Base-by-base conservation (phyloP, 805 yeast genomes). In the Wickerhamiella qilinensis region DNA sequence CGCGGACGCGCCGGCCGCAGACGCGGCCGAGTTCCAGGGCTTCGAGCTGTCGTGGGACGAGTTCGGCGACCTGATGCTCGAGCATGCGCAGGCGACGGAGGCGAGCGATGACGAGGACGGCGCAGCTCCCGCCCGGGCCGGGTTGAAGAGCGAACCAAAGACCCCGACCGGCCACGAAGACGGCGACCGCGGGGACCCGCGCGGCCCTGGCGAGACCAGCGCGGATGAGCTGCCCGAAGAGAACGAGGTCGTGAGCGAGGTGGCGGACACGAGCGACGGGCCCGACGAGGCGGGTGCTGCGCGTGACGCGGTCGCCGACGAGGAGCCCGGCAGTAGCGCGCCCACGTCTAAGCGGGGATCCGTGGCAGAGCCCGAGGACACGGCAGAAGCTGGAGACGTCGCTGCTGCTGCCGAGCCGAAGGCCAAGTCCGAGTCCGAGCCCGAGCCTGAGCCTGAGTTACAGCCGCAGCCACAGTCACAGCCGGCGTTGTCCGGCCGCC, bases 41-140 rank as follows among this genome's bases (percentile, higher is more conserved):
- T 67, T 67, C 39, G 52, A 48, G 20, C 50, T 67, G 29, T 66
- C 70, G 3, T 65, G 68, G 67, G 60, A 57, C 22, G 65, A 62
- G 21, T 67, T 57, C 47, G 69, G 70, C 14, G 66, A 60, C 20
- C 37, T 64, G 37, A 64, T 64, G 41, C 38, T 62, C 19, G 56
- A 51, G 20, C 64, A 59, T 43, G 70, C 68, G 3, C 38, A 12
- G 6, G 38, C 20, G 4, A 15, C n/a, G 3, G 30, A 12, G 16
- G 27, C 20, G 16, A 20, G 24, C 28, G 39, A 29, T 33, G 36
- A 8, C 19, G 38, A 50, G 33, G 57, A 54, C 19, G 58, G 58
- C 22, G 62, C 47, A 43, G 59, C 43, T n/a, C n/a, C n/a, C n/a
- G n/a, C n/a, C n/a, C n/a, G n/a, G n/a, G n/a, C 5, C 48, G 47